phyloP scores from a whole-genome alignment of 75 land plant species.

The Selaginella moellendorffii region DNA sequence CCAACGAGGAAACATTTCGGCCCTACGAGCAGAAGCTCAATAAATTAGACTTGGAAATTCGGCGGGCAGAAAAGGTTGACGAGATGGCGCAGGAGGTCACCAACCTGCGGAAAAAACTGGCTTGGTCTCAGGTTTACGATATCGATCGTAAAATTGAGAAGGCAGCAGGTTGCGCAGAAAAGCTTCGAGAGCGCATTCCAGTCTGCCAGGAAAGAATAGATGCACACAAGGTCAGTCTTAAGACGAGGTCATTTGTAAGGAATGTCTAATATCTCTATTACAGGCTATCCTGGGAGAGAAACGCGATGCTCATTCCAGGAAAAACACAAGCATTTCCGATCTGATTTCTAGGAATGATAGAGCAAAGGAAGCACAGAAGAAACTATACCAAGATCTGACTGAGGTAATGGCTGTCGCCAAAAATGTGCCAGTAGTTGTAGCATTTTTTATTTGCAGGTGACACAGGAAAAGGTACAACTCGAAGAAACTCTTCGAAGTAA shows the following conservation, averaged over 20 bases:
- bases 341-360: constrained; percentile 45
- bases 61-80: constrained; percentile 64
- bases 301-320: constrained; percentile 18
- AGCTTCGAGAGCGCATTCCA: constrained; percentile 43
- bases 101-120: constrained; percentile 48
- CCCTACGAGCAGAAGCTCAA: constrained; percentile 44
- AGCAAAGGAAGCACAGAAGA: constrained; percentile 47
- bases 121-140: constrained; percentile 80
- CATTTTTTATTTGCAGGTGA: constrained; percentile 29
- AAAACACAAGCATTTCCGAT: constrained; percentile 33
- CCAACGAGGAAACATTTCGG: constrained; percentile 41
- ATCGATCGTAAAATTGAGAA: constrained; percentile 43
- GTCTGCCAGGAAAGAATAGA: background rate
- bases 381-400: constrained; percentile 35
- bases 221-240: background rate
- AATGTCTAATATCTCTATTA: constrained; percentile 3
- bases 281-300: constrained; percentile 29
- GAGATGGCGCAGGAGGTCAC: constrained; percentile 44
- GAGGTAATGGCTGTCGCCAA: constrained; percentile 23
- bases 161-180: too few species aligned
- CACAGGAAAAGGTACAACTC: constrained; percentile 38
- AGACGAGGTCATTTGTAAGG: too few species aligned
- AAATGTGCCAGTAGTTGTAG: background rate
- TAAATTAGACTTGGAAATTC: constrained; percentile 53
- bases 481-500: constrained; percentile 38